A percentile compares a stretch with the other conserved stretches of the same genome.
Evolutionary conservation across 2,329 filamentous ascomycete genomes (phyloP).

Genomic region (Aspergillus ustus): DNA sequence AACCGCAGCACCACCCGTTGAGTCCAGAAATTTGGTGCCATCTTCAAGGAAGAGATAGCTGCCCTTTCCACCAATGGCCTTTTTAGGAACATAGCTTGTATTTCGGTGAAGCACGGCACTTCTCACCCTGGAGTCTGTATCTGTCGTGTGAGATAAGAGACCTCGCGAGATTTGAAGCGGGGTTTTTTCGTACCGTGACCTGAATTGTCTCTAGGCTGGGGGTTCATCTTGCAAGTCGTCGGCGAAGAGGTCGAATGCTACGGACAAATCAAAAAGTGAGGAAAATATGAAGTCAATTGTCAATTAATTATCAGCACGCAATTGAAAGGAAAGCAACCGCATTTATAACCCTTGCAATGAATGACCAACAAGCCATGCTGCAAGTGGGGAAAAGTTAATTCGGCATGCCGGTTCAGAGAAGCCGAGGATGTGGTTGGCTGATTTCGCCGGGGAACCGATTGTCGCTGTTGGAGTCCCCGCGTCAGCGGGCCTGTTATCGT

Average conservation of each 20-base stretch:
- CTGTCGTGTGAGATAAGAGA: neutral
- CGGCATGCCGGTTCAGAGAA: conserved; percentile 36
- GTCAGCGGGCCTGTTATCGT: neutral
- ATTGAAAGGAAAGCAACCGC: neutral
- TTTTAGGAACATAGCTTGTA: conserved; percentile 52
- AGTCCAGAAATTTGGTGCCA: conserved; percentile 70
- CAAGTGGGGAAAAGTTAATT: conserved; percentile 19
- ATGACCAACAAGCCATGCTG: neutral
- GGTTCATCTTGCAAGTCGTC: neutral
- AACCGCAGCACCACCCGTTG: conserved; percentile 74
- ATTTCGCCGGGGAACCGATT: conserved; percentile 19
- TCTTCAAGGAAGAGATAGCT: conserved; percentile 58
- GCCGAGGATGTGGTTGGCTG: conserved; percentile 36
- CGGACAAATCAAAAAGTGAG: neutral
- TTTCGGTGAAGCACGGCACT: conserved; percentile 58
- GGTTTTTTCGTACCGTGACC: conserved; percentile 6
- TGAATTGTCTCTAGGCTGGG: conserved; percentile 3
- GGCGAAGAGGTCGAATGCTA: neutral
- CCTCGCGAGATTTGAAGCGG: neutral
- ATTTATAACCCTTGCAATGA: neutral
- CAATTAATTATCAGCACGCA: too few species aligned
- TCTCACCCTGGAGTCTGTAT: conserved; percentile 4
- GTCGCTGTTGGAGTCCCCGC: neutral
- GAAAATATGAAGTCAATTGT: neutral
- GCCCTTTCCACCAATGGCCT: conserved; percentile 55